Conservation (phyloP, 495 filamentous ascomycete genomes). For the Filosporella fistucella region DNA sequence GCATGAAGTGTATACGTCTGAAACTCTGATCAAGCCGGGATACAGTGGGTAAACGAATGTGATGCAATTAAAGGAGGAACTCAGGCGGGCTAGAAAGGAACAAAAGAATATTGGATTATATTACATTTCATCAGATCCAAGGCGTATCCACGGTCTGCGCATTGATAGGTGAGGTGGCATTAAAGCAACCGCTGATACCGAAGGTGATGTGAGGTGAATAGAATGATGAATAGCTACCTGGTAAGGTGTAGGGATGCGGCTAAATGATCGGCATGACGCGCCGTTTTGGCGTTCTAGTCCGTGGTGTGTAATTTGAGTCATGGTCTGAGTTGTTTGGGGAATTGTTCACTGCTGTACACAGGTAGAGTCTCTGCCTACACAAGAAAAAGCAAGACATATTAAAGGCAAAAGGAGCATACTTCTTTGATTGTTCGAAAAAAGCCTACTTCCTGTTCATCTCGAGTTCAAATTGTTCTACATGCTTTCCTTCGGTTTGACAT, state of each 20-base stretch:
- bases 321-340: too few relatives aligned
- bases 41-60: conserved; percentile 18
- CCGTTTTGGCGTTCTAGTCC: too few relatives aligned
- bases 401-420: too few relatives aligned
- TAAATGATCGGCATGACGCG: not conserved
- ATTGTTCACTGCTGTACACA: too few relatives aligned
- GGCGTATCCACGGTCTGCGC: not conserved
- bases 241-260: too few relatives aligned
- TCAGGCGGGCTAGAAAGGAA: conserved; percentile 8
- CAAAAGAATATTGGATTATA: not conserved
- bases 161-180: not conserved
- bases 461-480: too few relatives aligned
- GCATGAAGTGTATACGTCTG: conserved; percentile 22
- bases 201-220: not conserved
- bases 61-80: conserved; percentile 7
- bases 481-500: too few relatives aligned
- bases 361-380: too few relatives aligned
- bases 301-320: too few relatives aligned
- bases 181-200: not conserved
- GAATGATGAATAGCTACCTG: not conserved
- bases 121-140: conserved; percentile 14
- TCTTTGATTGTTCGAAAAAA: too few relatives aligned
- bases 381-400: too few relatives aligned
- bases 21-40: conserved; percentile 20
- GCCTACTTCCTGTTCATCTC: too few relatives aligned